Base-by-base conservation (phyloP, 768 basidiomycete genomes). In the Lactarius vividus region DNA sequence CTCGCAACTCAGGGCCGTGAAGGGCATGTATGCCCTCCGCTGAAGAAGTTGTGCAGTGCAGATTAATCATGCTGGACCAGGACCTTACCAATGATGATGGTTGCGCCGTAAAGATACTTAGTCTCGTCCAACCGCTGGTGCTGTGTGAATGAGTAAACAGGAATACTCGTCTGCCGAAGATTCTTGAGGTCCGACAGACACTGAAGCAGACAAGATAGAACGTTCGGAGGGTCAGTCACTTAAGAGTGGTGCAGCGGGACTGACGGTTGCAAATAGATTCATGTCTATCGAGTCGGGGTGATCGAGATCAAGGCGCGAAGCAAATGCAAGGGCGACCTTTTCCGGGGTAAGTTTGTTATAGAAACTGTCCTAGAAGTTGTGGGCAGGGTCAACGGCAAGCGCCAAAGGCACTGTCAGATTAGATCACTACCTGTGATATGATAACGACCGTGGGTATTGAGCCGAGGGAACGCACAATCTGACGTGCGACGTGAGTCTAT, bases 281-380 rank as follows among this genome's bases (percentile, higher is more conserved):
- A 94, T 91, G 76, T 99, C 96, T 58, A 98, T 89, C 4, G 95
- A 88, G 75, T 92, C 86, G 13, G 96, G 96, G 71, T 95, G 92
- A 73, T 99, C 96, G 69, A 96, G 90, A 72, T 96, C 93, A 66
- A 88, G 82, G 59, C 84, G 77, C 71, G 88, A 96, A 20, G 85
- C 83, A 74, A 94, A 89, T 0, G 96, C 96, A n/a, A 91, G 80
- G 7, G 80, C 83, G 23, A 94, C 80, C 76, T 98, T 89, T 71
- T 96, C 92, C 2, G 84, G 82, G 4, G 82, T 83, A 71, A 94
- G 91, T 55, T 78, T 78, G 72, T 89, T 92, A 79, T 99, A 99
- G 77, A 98, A 99, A 74, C 92, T 92, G 75, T 98, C 96, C 91
- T 95, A 76, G 37, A 56, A 33, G 39, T 31, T n/a, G 18, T 37